Conservation (phyloP, 805 yeast genomes). For the Hermanozyma aechmeae region DNA sequence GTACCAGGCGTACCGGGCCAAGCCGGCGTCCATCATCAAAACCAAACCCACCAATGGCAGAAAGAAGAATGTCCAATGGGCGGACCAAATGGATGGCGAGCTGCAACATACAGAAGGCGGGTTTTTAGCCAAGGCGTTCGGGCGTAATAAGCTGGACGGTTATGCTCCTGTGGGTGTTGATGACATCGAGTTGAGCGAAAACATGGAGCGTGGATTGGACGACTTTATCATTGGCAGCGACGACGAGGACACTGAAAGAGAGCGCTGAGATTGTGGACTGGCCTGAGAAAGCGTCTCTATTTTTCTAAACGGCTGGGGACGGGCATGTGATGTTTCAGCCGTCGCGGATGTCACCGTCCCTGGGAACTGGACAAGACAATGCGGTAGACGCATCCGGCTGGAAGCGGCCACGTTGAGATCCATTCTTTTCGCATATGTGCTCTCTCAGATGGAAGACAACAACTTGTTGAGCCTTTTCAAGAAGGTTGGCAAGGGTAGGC, state of each 20-base stretch:
- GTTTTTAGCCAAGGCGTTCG: constrained; percentile 24
- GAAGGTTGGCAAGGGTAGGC: no score
- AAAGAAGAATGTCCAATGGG: constrained; percentile 40
- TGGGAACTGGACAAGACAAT: no score
- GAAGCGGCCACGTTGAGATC: no score
- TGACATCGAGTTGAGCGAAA: constrained; percentile 33
- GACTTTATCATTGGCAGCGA: constrained; percentile 43
- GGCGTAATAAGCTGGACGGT: constrained; percentile 14
- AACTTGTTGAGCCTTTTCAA: no score
- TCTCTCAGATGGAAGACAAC: no score
- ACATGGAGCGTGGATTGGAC: constrained; percentile 13
- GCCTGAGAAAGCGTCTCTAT: no score
- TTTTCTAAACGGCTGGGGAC: no score
- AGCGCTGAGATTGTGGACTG: no score
- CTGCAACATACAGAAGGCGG: constrained; percentile 27
- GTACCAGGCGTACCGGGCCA: constrained; percentile 25
- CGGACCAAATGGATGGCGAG: constrained; percentile 26
- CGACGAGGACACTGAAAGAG: constrained; percentile 33
- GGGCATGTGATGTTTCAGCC: no score
- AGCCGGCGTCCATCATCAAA: constrained; percentile 34
- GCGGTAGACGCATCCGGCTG: no score
- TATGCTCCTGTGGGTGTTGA: constrained; percentile 16
- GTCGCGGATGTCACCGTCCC: no score
- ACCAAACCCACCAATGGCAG: constrained; percentile 20
- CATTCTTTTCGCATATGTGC: no score